A percentile compares a stretch with the other conserved stretches of the same genome.
phyloP scores from a whole-genome alignment of 495 filamentous ascomycete genomes.

The Rhypophila decipiens region DNA sequence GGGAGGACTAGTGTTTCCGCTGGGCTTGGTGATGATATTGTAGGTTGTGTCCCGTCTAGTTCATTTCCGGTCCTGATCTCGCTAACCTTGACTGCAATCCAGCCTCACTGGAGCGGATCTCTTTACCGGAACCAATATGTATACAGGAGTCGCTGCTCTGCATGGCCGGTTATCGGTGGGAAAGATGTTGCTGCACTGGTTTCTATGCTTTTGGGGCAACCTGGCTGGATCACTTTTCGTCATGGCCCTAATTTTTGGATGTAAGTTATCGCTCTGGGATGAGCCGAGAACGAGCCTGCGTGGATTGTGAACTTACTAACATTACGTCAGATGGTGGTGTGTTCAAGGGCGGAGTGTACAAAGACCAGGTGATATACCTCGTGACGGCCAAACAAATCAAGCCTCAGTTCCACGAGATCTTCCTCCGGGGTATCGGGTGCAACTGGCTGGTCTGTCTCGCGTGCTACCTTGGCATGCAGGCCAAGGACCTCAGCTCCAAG shows the following conservation, averaged over 20 bases:
- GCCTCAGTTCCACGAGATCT: constrained; percentile 53
- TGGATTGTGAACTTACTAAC: background rate
- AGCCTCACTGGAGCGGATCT: constrained; percentile 50
- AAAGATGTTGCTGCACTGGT: constrained; percentile 49
- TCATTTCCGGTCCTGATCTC: background rate
- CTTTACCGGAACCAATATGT: constrained; percentile 56
- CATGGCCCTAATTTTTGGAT: constrained; percentile 52
- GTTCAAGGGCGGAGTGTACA: constrained; percentile 46
- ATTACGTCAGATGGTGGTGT: constrained; percentile 45
- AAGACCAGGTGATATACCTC: constrained; percentile 41
- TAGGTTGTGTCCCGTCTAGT: background rate
- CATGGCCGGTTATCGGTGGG: constrained; percentile 44
- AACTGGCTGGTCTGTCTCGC: constrained; percentile 62
- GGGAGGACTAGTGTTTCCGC: constrained; percentile 50
- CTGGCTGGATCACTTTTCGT: constrained; percentile 54
- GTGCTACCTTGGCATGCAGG: constrained; percentile 50
- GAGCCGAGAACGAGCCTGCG: background rate
- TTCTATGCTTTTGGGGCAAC: constrained; percentile 55
- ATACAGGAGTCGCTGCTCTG: constrained; percentile 47
- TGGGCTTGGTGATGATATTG: constrained; percentile 54
- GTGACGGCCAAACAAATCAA: constrained; percentile 50
- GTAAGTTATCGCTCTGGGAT: constrained; percentile 30
- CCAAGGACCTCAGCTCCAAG: constrained; percentile 51
- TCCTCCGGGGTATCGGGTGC: constrained; percentile 57
- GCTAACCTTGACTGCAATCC: background rate